Percentiles rank a stretch among this genome's conserved stretches.
Evolutionary conservation across 176 grass and related monocot genomes (phyloP).

Genomic region (Aechmea fasciata): DNA sequence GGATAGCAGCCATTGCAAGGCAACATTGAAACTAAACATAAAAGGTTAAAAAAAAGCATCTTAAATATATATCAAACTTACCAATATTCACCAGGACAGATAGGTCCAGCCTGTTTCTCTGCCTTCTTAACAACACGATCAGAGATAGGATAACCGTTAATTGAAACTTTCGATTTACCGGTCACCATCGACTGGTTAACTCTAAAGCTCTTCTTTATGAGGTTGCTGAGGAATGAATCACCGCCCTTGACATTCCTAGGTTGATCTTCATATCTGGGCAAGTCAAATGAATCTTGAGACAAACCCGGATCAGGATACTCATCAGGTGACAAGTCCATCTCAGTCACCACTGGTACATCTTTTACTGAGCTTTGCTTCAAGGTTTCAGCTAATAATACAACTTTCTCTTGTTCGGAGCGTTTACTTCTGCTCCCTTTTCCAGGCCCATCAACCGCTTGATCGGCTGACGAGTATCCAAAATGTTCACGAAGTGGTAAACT

Average conservation of each 20-base stretch:
- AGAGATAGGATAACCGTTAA: conserved; percentile 70
- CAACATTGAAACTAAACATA: too few species aligned
- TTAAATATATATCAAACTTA: conserved; percentile 16
- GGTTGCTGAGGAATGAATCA: conserved; percentile 67
- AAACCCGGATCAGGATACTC: conserved; percentile 39
- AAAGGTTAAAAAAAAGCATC: background rate
- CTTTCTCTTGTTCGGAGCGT: conserved; percentile 70
- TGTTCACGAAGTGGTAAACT: conserved; percentile 48
- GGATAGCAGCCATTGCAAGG: too few species aligned
- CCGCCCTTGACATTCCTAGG: conserved; percentile 30
- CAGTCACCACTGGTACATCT: conserved; percentile 55
- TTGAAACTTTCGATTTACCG: conserved; percentile 49
- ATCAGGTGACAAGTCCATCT: conserved; percentile 44
- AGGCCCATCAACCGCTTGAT: conserved; percentile 24
- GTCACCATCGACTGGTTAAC: conserved; percentile 33
- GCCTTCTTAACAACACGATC: conserved; percentile 64
- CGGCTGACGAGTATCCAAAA: conserved; percentile 34
- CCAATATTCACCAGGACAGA: conserved; percentile 85
- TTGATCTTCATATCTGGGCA: conserved; percentile 29
- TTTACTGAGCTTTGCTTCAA: conserved; percentile 69
- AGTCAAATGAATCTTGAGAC: conserved; percentile 32
- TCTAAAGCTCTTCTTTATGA: conserved; percentile 85
- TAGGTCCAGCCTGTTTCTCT: conserved; percentile 69
- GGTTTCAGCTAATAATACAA: conserved; percentile 41
- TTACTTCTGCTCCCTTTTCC: conserved; percentile 59